Evolutionary conservation across 805 yeast species (phyloP), one percentile per base, ranked within the genome.

Genomic region (Wickerhamiella bombiphila): DNA sequence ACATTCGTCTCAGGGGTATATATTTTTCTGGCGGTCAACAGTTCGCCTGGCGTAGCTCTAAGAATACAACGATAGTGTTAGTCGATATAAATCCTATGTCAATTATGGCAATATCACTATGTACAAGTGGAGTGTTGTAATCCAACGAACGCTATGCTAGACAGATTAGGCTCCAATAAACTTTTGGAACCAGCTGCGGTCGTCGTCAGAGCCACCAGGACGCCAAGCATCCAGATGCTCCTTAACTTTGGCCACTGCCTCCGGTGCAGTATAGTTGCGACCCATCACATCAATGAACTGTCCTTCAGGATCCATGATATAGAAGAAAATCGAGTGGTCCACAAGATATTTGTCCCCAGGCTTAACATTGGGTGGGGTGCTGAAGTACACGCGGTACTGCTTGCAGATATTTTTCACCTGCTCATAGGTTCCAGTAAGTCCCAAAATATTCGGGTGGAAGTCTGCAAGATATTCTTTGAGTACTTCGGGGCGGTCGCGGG

Each of bases 221-320:
- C 76, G 63, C 61, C 76, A 86, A 1, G 80, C 78, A 44, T 71
- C 75, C 31, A 83, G 69, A 49, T 82, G 86, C 42, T 74, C 74
- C 48, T 69, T 69, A 46, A 91, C 80, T 59, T 80, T 80, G 29
- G 69, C 73, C 13, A 76, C 76, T 20, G 93, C 94, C 43, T 76
- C 76, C 16, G 65, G 68, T 19, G 85, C 86, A 40, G 76, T 81
- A 48, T 76, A 81, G 52, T 88, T 88, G 58, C 94, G 76, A 38
- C 98, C 98, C 48, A 88, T 65, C 5, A 91, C 97, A 56, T 88
- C 95, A 35, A 88, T 80, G 54, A 83, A 91, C 54, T 82, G 74
- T 34, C 97, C 98, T 56, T 91, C 95, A n/a, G 94, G 86, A 56
- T 91, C 97, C 96, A 91, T 88, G 51, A 91, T 64, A 54, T 91